These are phyloP conservation scores for Wickerhamomyces sydowiorum DNA, from an alignment of 805 yeast species.

Conservation along the genomic window DNA sequence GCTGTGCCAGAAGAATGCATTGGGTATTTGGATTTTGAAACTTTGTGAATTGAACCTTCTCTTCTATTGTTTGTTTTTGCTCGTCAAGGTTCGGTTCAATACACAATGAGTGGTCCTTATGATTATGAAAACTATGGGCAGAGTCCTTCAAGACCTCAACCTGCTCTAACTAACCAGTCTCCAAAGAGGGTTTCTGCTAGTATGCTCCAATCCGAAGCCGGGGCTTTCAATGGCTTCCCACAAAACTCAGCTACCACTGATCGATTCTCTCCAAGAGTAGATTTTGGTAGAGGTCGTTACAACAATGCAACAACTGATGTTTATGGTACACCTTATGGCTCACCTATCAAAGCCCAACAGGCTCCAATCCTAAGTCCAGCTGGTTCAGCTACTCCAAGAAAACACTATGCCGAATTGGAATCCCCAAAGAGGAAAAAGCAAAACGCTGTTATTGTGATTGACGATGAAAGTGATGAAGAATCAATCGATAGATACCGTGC, in stretches of 20 bases:
- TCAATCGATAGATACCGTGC: conserved; percentile 5
- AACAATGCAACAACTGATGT: conserved; percentile 10
- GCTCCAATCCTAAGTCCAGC: conserved; percentile 18
- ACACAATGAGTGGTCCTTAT: conserved; percentile 21
- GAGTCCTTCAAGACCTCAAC: conserved; percentile 17
- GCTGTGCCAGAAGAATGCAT: neutral
- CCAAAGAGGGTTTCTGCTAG: conserved; percentile 12
- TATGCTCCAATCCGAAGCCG: neutral
- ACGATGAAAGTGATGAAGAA: conserved; percentile 30
- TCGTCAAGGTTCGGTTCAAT: too few relatives aligned
- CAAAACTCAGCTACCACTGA: conserved; percentile 3
- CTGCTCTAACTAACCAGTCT: conserved; percentile 13
- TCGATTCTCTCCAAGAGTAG: conserved; percentile 39
- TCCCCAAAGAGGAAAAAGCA: conserved; percentile 61
- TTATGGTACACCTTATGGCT: conserved; percentile 25
- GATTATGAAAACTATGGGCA: conserved; percentile 19
- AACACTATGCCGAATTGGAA: conserved; percentile 61
- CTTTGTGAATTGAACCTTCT: too few relatives aligned
- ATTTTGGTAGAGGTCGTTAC: conserved; percentile 27
- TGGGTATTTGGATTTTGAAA: too few relatives aligned
- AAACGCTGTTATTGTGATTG: conserved; percentile 42
- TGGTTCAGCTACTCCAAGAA: conserved; percentile 48
- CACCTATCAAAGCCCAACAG: neutral
- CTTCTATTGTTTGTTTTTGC: too few relatives aligned
- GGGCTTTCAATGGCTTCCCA: conserved; percentile 14